Evolutionary conservation across 345 rosid species (phyloP).

Genomic region (rapeseed (Brassica napus)): DNA sequence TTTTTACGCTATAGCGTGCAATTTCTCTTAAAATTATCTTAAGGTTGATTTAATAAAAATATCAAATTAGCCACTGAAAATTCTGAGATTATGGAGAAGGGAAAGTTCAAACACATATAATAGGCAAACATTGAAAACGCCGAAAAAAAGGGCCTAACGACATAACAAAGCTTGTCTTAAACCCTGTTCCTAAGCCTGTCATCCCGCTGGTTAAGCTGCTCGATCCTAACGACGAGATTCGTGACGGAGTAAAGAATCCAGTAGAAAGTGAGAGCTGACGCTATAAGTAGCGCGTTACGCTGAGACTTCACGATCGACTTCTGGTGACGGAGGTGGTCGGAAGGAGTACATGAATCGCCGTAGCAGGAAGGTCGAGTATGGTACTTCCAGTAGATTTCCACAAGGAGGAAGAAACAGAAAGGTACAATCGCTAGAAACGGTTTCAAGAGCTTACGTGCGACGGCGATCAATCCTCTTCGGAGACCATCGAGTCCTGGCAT

Average conservation of each 20-base stretch:
- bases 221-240: conserved; percentile 64
- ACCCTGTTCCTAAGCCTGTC: conserved; percentile 64
- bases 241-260: conserved; percentile 83
- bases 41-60: not conserved
- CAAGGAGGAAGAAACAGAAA: conserved; percentile 72
- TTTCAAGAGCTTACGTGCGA: conserved; percentile 75
- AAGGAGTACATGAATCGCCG: conserved; percentile 66
- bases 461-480: conserved; percentile 67
- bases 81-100: not conserved
- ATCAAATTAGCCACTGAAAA: not conserved
- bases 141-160: not conserved
- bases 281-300: conserved; percentile 77
- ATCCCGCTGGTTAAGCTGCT: conserved; percentile 66
- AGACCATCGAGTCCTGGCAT: conserved; percentile 75
- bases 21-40: too few species aligned
- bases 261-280: conserved; percentile 72
- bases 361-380: conserved; percentile 74
- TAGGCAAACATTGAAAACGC: not conserved
- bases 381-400: conserved; percentile 96
- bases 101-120: not conserved
- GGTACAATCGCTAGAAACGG: conserved; percentile 83
- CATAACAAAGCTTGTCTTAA: not conserved
- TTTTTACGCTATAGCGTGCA: too few species aligned
- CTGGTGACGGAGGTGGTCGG: conserved; percentile 86
- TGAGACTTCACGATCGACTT: conserved; percentile 88